Evolutionary conservation across 495 filamentous ascomycete species (phyloP), one percentile per base, ranked within the genome.

Genomic region (Acidomyces sp.): DNA sequence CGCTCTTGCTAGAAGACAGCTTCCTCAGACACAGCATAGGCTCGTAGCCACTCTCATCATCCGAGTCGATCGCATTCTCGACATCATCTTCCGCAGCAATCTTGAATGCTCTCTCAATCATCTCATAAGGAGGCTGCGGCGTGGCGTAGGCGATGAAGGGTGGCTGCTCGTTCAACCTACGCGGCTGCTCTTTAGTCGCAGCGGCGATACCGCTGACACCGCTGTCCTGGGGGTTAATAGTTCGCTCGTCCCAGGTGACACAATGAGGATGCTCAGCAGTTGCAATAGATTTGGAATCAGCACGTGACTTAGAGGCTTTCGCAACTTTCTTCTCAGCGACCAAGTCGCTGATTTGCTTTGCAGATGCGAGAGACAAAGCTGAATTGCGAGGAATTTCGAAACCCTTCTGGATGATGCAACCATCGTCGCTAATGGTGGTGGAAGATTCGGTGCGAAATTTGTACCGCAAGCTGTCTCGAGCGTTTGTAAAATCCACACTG

Each of bases 11-110:
- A 12, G 15, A 34, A n/a, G 12, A 22, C n/a, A 10, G 15, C 15
- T 12, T 6, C 25, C 4, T 41, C 37, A 37, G 5, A 24, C 7
- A 34, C 39, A 17, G 33, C 39, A 29, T 41, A n/a, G 9, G 13
- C 9, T 34, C 31, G 6, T 6, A 9, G 31, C 31, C 6, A 6
- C 31, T 32, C 4, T 39, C 35, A 20, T 39, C 34, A 10, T 45
- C 43, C 2, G 35, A 40, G 7, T 29, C 36, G 22, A 45, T 45
- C 11, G 43, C 43, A 15, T 31, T 25, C 19, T 45, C 43, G 11
- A 36, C 43, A 11, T 45, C 43, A 10, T 39, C 43, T 12, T 24
- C 28, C 9, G 35, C 13, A 28, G 18, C 43, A 20, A 45, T 18
- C 6, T 20, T 39, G 25, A 45, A n/a, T n/a, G n/a, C n/a, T n/a